Evolutionary conservation across 2,329 filamentous ascomycete genomes (phyloP).

Genomic region (Fusarium sublunatum): DNA sequence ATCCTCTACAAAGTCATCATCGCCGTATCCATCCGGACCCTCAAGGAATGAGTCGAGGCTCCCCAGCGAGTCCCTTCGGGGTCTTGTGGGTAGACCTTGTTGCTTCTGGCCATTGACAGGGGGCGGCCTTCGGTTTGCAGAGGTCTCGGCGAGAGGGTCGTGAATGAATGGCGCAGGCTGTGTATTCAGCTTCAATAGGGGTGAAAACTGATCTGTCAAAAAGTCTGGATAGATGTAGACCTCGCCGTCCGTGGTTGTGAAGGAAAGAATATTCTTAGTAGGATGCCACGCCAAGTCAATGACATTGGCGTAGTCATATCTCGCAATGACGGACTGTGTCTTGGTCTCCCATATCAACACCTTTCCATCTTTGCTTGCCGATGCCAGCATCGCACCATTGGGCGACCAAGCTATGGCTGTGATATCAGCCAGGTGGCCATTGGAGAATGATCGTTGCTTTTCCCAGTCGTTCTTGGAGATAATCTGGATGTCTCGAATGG

Average conservation of each 20-base stretch:
- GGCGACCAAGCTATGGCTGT: slow-evolving; percentile 93
- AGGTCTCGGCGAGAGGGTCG: slow-evolving; percentile 77
- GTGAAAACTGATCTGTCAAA: slow-evolving; percentile 67
- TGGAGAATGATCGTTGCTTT: slow-evolving; percentile 81
- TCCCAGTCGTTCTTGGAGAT: slow-evolving; percentile 92
- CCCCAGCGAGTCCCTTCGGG: slow-evolving; percentile 73
- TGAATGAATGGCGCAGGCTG: slow-evolving; percentile 90
- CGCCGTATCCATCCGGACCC: slow-evolving; percentile 63
- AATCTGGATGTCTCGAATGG: slow-evolving; percentile 84
- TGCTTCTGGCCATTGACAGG: slow-evolving; percentile 66
- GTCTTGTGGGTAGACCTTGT: slow-evolving; percentile 59
- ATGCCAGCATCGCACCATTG: slow-evolving; percentile 88
- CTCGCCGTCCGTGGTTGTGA: slow-evolving; percentile 92
- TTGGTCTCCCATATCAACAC: slow-evolving; percentile 89
- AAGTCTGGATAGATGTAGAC: slow-evolving; percentile 88
- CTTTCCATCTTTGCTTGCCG: slow-evolving; percentile 74
- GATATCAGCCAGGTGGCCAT: slow-evolving; percentile 84
- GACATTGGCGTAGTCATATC: slow-evolving; percentile 84
- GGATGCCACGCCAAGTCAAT: slow-evolving; percentile 93
- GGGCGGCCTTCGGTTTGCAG: slow-evolving; percentile 70
- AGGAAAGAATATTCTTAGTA: slow-evolving; percentile 86
- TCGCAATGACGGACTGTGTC: slow-evolving; percentile 82
- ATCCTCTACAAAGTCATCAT: slow-evolving; percentile 91
- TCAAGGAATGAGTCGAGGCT: slow-evolving; percentile 84
- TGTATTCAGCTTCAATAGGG: slow-evolving; percentile 65